These are phyloP conservation scores for Globisporangium cederbergense DNA, from an alignment of 352 stramenopile species.

Conservation along the genomic window DNA sequence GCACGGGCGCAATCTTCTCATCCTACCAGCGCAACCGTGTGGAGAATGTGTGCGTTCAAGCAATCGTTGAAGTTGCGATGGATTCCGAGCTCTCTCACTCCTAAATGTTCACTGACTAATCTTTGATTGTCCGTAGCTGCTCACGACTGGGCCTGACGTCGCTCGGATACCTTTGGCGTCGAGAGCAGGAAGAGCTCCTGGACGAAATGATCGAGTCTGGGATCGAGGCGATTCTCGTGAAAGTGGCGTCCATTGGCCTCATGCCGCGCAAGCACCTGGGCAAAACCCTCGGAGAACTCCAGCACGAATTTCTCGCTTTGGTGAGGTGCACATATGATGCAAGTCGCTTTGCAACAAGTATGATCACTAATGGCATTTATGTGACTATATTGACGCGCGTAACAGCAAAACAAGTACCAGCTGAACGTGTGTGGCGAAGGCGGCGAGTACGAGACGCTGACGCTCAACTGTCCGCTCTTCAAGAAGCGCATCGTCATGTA, in stretches of 20 bases:
- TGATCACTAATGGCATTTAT: background rate
- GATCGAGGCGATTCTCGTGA: conserved; percentile 96
- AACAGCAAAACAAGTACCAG: conserved; percentile 92
- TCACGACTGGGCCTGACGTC: conserved; percentile 91
- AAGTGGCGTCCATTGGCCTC: conserved; percentile 93
- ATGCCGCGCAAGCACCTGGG: conserved; percentile 81
- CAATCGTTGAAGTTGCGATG: background rate
- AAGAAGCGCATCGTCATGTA: conserved; percentile 92
- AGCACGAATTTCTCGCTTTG: conserved; percentile 88
- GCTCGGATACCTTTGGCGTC: conserved; percentile 95
- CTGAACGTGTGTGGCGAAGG: conserved; percentile 99
- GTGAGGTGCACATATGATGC: conserved; percentile 14
- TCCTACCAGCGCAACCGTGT: conserved; percentile 99
- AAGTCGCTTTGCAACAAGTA: background rate
- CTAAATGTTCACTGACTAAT: background rate
- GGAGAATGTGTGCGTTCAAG: conserved; percentile 87
- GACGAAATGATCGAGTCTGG: conserved; percentile 93
- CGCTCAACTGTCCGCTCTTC: conserved; percentile 96
- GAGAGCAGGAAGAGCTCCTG: conserved; percentile 90
- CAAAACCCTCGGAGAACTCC: conserved; percentile 84
- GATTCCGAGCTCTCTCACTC: conserved; percentile 13
- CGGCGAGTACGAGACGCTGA: conserved; percentile 99
- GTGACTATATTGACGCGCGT: conserved; percentile 4
- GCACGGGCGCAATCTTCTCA: conserved; percentile 97
- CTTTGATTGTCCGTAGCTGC: conserved; percentile 57